These are phyloP conservation scores for Tubosaeta sp. DNA, from an alignment of 768 basidiomycete species.

Conservation along the genomic window DNA sequence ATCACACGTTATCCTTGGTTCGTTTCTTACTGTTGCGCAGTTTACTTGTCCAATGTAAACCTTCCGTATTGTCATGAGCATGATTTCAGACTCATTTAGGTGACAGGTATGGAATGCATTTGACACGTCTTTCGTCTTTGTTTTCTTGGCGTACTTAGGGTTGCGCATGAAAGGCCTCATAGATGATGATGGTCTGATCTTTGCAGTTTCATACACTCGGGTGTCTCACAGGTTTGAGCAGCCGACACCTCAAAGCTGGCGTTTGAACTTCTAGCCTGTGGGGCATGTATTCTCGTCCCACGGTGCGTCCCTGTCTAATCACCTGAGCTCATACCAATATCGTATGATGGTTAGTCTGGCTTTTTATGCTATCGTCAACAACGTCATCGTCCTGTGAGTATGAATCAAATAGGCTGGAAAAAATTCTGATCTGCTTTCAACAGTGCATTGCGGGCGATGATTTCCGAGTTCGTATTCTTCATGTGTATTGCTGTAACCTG, in stretches of 20 bases:
- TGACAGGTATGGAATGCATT: constrained; percentile 87
- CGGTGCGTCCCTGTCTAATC: constrained; percentile 39
- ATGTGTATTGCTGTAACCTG: constrained; percentile 72
- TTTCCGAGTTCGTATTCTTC: constrained; percentile 74
- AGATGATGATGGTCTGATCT: constrained; percentile 43
- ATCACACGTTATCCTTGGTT: neutral
- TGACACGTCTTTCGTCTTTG: constrained; percentile 66
- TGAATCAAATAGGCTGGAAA: neutral
- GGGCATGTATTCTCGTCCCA: constrained; percentile 82
- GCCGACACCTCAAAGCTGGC: constrained; percentile 52
- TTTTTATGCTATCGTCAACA: constrained; percentile 76
- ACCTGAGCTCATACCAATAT: neutral
- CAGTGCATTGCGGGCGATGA: constrained; percentile 80
- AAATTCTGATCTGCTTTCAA: constrained; percentile 4
- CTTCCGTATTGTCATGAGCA: neutral
- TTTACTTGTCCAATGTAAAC: constrained; percentile 78
- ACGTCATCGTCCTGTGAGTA: constrained; percentile 70
- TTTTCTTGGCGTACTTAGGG: constrained; percentile 65
- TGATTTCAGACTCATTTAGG: neutral
- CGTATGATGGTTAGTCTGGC: constrained; percentile 46
- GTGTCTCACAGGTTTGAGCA: constrained; percentile 15
- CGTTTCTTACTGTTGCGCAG: constrained; percentile 29
- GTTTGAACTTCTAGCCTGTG: constrained; percentile 82
- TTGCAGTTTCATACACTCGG: neutral
- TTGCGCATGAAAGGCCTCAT: constrained; percentile 63